Base-by-base conservation (phyloP, 495 filamentous ascomycete species). In the Bacidia rubella region DNA sequence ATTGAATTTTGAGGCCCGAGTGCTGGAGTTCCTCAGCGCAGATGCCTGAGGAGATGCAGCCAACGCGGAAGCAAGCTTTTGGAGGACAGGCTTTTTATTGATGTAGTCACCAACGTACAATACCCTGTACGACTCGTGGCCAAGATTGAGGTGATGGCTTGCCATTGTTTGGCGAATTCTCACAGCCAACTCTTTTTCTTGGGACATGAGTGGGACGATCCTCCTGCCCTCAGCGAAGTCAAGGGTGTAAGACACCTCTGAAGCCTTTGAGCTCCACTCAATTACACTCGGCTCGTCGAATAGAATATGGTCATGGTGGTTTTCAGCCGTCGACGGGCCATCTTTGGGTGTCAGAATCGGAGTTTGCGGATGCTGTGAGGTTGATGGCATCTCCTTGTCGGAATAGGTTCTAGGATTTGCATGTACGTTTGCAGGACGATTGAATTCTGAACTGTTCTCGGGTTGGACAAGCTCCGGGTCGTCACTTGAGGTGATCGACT, bases 81-180 rank as follows among this genome's bases (percentile, higher is more conserved):
- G 76, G n/a, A 86, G 71, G 54, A 89, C 85, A 27, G 79, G 75
- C 51, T 81, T 75, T 52, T 81, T 79, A 22, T 74, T 77, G 4
- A 74, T 74, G 0, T 78, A 60, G 47, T 75, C 75, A 15, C 85
- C 85, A 23, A 85, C 66, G 52, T 86, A 88, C 2, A 88, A 68
- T 22, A 89, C 71, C 25, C 81, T 74, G 47, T 86, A 80, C 3
- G 84, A 81, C 55, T 80, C 80, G 20, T 79, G 69, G 21, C 47
- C 27, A 32, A 80, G 74, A 39, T 74, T 73, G 12, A 88, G 72
- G 29, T 74, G 72, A 35, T 74, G 68, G 47, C 75, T 79, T 38
- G 76, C 79, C 82, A 89, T 86, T 29, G 77, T 85, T 62, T 86
- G 83, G 50, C 82, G 75, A 21, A 87, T 72, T 1, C 80, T 80